Base-by-base conservation (phyloP, 139 green algal genomes). In the Trebouxia sp. region DNA sequence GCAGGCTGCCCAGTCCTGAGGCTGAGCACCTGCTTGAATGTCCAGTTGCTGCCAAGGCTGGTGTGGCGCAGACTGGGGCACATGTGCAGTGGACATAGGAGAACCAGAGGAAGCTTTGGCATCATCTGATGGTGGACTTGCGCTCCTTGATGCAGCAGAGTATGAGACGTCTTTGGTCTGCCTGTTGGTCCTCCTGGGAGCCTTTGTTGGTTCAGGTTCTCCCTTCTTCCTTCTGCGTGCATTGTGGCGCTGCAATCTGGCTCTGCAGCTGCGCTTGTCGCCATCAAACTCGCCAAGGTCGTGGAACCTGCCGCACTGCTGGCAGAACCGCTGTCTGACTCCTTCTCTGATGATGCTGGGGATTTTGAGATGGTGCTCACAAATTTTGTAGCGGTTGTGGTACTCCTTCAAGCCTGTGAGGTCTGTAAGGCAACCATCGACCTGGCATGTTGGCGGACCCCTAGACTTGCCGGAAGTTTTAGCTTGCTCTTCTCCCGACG, bases 271-370 rank as follows among this genome's bases (percentile, higher is more conserved):
- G 82, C 94, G 91, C 78, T 94, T 92, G 70, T 88, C 85, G 28
- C 88, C 94, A 75, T 98, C 95, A 83, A 98, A 98, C 22, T 94
- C 91, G 0, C 78, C 80, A 35, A 98, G 86, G 35, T 92, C 87
- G 65, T 98, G 95, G 83, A 98, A 98, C 66, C 93, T 88, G 11
- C 94, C 92, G 79, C 94, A 97, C 90, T 97, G 93, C 87, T 97
- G 93, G 86, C 93, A 97, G 89, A 96, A 97, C 65, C 93, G 91
- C 86, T 95, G 90, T 22, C 65, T 43, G 28, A 48, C 28, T 28
- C 82, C 83, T 48, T 89, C 77, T 24, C 70, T 22, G 5, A 87
- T 43, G 20, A 56, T 76, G 28, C 14, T 47, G 10, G 70, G 38
- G 10, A 77, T 79, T 62, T 83, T 80, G 26, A 86, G 67, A 58